These are phyloP conservation scores for Mycena albidolilacea DNA, from an alignment of 768 basidiomycete species.

Conservation along the genomic window DNA sequence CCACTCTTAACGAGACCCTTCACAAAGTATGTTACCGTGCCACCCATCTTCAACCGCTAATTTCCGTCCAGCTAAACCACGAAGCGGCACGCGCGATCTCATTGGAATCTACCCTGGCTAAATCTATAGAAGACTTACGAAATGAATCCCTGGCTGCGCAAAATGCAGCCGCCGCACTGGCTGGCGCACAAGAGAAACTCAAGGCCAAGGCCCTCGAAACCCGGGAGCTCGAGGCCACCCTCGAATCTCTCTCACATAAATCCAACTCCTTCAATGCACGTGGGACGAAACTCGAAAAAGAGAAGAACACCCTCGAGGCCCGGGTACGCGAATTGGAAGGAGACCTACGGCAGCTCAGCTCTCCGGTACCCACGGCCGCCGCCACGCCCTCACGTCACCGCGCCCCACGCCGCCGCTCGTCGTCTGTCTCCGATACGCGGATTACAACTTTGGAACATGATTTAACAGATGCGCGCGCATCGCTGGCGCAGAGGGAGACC, in stretches of 20 bases:
- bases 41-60: slow-evolving; percentile 22
- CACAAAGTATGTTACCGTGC: slow-evolving; percentile 56
- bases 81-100: slow-evolving; percentile 71
- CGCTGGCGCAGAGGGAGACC: slow-evolving; percentile 60
- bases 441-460: slow-evolving; percentile 71
- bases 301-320: slow-evolving; percentile 69
- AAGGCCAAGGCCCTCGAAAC: slow-evolving; percentile 65
- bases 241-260: slow-evolving; percentile 69
- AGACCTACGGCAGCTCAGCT: slow-evolving; percentile 53
- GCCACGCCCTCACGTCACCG: slow-evolving; percentile 47
- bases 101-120: slow-evolving; percentile 66
- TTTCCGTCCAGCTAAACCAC: slow-evolving; percentile 60
- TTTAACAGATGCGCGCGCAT: slow-evolving; percentile 60
- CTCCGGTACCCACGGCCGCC: slow-evolving; percentile 49
- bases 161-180: slow-evolving; percentile 67
- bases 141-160: slow-evolving; percentile 67
- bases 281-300: slow-evolving; percentile 65
- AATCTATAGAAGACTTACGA: slow-evolving; percentile 69
- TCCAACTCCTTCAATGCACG: slow-evolving; percentile 62
- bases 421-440: slow-evolving; percentile 68
- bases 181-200: slow-evolving; percentile 63
- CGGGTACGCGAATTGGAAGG: slow-evolving; percentile 73
- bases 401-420: slow-evolving; percentile 67
- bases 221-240: slow-evolving; percentile 68
- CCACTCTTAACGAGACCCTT: slow-evolving; percentile 59